Evolutionary conservation across 2,329 filamentous ascomycete species (phyloP), one percentile per base, ranked within the genome.

Genomic region (Metarhizium guizhouense): DNA sequence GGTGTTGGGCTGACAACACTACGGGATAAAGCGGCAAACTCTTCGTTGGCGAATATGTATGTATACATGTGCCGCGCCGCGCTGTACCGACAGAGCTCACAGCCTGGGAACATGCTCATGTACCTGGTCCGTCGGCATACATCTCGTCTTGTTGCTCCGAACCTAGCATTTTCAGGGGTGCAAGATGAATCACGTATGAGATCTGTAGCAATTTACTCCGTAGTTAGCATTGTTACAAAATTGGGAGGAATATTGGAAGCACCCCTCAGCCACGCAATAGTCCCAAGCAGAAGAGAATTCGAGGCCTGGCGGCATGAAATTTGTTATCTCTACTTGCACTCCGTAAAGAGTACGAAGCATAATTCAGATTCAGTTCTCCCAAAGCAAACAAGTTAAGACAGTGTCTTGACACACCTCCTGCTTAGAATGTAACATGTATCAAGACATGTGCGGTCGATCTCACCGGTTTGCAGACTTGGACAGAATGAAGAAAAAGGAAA

Each of bases 361-460:
- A 45, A 13, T 30, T n/a, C 25, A 29, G 45, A 29, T 7, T 48
- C 25, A 11, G 45, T 30, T 48, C 20, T 8, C 30, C 45, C 18
- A 32, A 25, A 54, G 48, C 53, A 54, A 53, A 50, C 50, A 42
- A 25, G 45, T 32, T 51, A 53, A 56, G 45, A 53, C 51, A 56
- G 20, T 34, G 38, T 51, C 47, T 50, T 51, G n/a, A 32, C n/a
- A 40, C 34, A 13, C 29, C 25, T 42, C 42, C 42, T 52, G 25
- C 36, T 30, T 43, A 30, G 7, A 25, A 40, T 16, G 18, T 25
- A 50, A 18, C 11, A 14, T 29, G 16, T 30, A 25, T 40, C 49
- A 40, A 51, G 49, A 38, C 30, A 38, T 25, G 36, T 18, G 45
- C 25, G 13, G 25, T 11, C 6, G 25, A 48, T 48, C 20, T 48